Conservation (phyloP, 1,284 basidiomycete species). For the Moesziomyces sp. region DNA sequence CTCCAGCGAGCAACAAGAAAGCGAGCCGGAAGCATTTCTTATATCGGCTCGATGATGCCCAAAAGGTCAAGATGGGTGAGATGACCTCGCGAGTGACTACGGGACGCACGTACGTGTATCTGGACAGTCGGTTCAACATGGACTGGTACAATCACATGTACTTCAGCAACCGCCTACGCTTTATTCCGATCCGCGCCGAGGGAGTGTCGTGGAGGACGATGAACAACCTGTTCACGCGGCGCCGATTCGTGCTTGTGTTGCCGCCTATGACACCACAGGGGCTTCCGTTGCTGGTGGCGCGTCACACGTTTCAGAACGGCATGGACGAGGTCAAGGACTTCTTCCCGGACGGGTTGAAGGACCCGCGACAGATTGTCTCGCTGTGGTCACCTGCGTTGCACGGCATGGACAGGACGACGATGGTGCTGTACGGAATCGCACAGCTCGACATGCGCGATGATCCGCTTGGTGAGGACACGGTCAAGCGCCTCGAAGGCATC, state of each 20-base stretch:
- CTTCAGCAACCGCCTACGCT: conserved; percentile 1
- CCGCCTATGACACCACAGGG: not conserved
- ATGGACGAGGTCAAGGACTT: too few relatives aligned
- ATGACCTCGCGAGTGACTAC: not conserved
- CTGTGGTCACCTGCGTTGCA: conserved; percentile 18
- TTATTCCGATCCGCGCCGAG: conserved; percentile 5
- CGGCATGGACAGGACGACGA: not conserved
- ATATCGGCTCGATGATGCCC: not conserved
- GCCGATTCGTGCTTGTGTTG: not conserved
- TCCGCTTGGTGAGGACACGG: not conserved
- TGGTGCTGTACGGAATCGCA: conserved; percentile 22
- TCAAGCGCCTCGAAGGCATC: not conserved
- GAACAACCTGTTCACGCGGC: not conserved
- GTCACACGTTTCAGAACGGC: not conserved
- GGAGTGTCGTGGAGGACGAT: not conserved
- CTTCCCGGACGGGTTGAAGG: not conserved
- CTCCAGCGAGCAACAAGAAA: not conserved
- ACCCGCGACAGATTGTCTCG: not conserved
- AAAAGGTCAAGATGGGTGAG: not conserved
- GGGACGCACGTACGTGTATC: not conserved
- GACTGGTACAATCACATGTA: conserved; percentile 5
- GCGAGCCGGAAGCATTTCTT: not conserved
- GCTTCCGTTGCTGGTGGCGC: conserved; percentile 1
- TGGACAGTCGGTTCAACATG: conserved; percentile 4
- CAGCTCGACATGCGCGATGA: conserved; percentile 1